Base-by-base conservation (phyloP, 2,329 filamentous ascomycete genomes). In the Beauveria pseudobassiana region DNA sequence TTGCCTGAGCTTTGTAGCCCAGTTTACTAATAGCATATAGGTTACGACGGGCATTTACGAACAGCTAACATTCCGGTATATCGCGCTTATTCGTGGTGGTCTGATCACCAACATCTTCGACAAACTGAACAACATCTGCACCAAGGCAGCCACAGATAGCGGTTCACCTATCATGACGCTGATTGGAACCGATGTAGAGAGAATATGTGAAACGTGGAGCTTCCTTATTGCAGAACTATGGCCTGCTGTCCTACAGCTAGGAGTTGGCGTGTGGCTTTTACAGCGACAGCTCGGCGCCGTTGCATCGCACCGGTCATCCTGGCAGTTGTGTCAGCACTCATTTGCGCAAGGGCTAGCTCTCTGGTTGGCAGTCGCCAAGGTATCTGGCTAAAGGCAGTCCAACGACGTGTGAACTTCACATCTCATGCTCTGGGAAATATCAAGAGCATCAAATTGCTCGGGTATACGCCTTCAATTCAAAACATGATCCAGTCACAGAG, bases 291-390 rank as follows among this genome's bases (percentile, higher is more conserved):
- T 65, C 26, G 62, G 64, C 26, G 48, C 42, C 20, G 50, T 63
- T 65, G 62, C 52, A 58, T 65, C 55, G 62, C 62, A 60, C 64
- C 64, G 5, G 56, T 62, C 2, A 51, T 65, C 14, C 48, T 63
- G 34, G 59, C 59, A 53, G 16, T 43, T 43, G 42, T n/a, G 18
- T 43, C 42, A 20, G 20, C 42, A 43, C 42, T 43, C 42, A 43
- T 43, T 43, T 43, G 42, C 42, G 42, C 42, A 43, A 43, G 16
- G 42, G 42, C 42, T 43, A 43, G 42, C 42, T 43, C 42, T 43
- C 42, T 43, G 42, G 42, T 43, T 43, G 42, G 42, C 42, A 43
- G 42, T 48, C 55, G 61, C 5, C 61, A 63, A 42, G 26, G 26
- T 5, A 28, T 28, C 22, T 63, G 61, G 61, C 61, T 63, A 0